Evolutionary conservation across 345 rosid genomes (phyloP), one percentile per base, ranked within the genome.

Genomic region (Psidium guajava): DNA sequence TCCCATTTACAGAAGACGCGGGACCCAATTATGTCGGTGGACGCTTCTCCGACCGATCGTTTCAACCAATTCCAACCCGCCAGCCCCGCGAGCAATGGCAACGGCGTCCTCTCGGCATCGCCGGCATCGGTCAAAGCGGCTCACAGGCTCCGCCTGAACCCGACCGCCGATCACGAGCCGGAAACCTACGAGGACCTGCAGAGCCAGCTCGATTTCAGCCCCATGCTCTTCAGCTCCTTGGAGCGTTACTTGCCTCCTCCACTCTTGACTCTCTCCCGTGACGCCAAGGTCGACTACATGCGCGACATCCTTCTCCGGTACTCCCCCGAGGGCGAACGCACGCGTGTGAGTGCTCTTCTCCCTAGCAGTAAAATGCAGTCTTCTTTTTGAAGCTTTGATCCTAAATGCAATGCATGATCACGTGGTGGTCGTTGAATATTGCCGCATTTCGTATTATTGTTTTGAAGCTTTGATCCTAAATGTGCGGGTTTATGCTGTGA

Each of bases 141-240:
- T 54, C 95, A 89, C 59, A 88, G 96, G 56, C 94, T 95, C 84
- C 90, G 90, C 82, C 91, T 90, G 90, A 85, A 87, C 84, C 96
- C 98, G 6, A 93, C 85, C 84, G 64, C 88, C 83, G 95, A 95
- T 55, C 98, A 93, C 91, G 89, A 89, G 83, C 95, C 98, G 13
- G 98, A 94, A 11, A 92, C 86, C 93, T 96, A 96, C 86, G 98
- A 96, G 47, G 99, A 93, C 91, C 87, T 96, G 47, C 85, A 86
- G 83, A 74, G 84, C 69, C 92, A 87, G 82, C 84, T 89, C 88
- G 97, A 92, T 27, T 95, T 92, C 88, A 92, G 90, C 82, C 96
- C 97, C 40, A 84, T 88, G 82, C 94, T 96, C 57, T 94, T 94
- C 86, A 94, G 94, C 92, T 94, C 99, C 6, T 94, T 95, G 20